phyloP scores from a whole-genome alignment of 257 asterid genomes.

The Solanum ossicruentum region DNA sequence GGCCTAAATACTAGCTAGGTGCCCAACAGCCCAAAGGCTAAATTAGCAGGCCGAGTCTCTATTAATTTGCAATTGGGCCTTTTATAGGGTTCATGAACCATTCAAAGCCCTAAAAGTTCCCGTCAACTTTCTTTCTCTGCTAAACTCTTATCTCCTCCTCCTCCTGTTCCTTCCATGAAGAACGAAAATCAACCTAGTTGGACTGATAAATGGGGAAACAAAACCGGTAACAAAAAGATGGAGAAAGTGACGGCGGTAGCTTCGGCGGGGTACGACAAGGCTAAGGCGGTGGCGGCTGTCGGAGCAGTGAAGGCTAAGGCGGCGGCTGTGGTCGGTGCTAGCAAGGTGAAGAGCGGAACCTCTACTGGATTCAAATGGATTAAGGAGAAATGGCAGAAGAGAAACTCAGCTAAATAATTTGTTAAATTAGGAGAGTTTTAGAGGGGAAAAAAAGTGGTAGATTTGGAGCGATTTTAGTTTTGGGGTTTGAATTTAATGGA shows the following conservation, averaged over 20 bases:
- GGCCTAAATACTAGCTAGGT: neutral
- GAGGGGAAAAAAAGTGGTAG: neutral
- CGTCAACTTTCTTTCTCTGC: neutral
- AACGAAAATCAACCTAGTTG: neutral
- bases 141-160: neutral
- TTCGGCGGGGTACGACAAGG: constrained; percentile 8
- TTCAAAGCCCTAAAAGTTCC: neutral
- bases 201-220: constrained; percentile 3
- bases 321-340: neutral
- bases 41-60: neutral
- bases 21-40: neutral
- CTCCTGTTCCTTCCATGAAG: neutral
- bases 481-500: neutral
- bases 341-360: constrained; percentile 1
- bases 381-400: constrained; percentile 5
- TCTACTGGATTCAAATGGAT: constrained; percentile 7
- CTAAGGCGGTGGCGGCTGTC: constrained; percentile 1
- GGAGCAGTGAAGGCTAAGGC: constrained; percentile 13
- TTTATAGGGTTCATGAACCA: neutral
- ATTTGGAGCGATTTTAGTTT: neutral
- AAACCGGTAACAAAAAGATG: neutral
- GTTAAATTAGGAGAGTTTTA: neutral
- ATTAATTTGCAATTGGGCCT: neutral
- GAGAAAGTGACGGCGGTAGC: constrained; percentile 6
- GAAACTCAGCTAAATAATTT: neutral